Percentiles rank a stretch among this genome's conserved stretches.
Evolutionary conservation across 108 stramenopile species (phyloP).

Genomic region (Discostella stelligeroides): DNA sequence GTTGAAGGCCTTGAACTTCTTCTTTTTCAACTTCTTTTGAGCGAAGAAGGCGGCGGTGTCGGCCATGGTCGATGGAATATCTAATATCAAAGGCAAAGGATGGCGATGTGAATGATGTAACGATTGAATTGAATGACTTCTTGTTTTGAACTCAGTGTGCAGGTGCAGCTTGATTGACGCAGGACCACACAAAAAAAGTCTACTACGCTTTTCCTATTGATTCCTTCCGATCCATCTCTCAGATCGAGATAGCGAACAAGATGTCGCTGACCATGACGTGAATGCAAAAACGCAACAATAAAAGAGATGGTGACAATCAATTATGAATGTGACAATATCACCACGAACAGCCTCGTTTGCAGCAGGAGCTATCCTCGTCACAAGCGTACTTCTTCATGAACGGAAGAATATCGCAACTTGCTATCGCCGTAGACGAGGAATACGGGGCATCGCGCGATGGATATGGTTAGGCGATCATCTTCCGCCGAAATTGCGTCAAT

Average conservation of each 20-base stretch:
- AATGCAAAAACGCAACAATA: no score
- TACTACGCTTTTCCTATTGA: no score
- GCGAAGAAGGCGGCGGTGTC: constrained; percentile 87
- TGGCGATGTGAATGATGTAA: not conserved
- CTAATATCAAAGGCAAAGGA: not conserved
- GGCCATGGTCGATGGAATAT: constrained; percentile 57
- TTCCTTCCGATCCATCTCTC: no score
- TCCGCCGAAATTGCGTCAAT: constrained; percentile 46
- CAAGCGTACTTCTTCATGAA: constrained; percentile 9
- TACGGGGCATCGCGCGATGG: constrained; percentile 27
- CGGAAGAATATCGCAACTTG: constrained; percentile 10
- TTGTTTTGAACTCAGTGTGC: no score
- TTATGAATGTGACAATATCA: constrained; percentile 5
- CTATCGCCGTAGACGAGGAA: constrained; percentile 31
- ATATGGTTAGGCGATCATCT: constrained; percentile 47
- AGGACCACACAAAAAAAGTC: no score
- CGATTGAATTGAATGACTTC: no score
- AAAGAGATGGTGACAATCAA: no score
- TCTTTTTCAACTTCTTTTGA: constrained; percentile 77
- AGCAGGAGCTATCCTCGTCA: constrained; percentile 20
- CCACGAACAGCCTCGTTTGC: not conserved
- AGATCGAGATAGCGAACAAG: no score
- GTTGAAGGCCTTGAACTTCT: constrained; percentile 87
- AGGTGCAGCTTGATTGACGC: no score
- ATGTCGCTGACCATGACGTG: no score